Base-by-base conservation (phyloP, 306 rosid species). In the Acacia melanoxylon region DNA sequence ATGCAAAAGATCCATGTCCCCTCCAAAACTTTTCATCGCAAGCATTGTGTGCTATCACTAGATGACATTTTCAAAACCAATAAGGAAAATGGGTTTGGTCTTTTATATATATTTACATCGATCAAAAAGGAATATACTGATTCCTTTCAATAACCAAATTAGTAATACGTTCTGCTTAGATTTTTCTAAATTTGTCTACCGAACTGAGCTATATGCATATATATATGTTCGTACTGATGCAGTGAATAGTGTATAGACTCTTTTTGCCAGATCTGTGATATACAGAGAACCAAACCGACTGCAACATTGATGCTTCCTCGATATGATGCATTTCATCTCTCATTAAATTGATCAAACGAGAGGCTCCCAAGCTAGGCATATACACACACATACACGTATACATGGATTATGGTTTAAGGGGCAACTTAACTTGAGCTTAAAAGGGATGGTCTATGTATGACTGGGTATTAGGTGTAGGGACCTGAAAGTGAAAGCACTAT, bases 401-500 rank as follows among this genome's bases (percentile, higher is more conserved):
- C 52, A 13, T 14, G 51, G 3, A 45, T 48, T 48, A 48, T 15
- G 20, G 20, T 14, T 48, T 15, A 48, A 48, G 54, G 52, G 19
- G 12, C 0, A 8, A 16, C 63, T 78, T 81, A 27, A n/a, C n/a
- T n/a, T n/a, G n/a, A n/a, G n/a, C 12, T 56, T 7, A n/a, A 56
- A 8, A 20, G 29, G 13, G 27, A 5, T 19, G 0, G 0, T 1
- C 10, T 1, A 20, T 54, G 8, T 19, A 8, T 54, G 11, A 8
- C 25, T 54, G 1, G 25, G 22, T 20, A 19, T 17, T 24, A 29
- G 75, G 7, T 73, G 25, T 79, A 49, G 69, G 75, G 83, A 77
- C 72, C 80, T 71, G n/a, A n/a, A 81, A 63, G 80, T 84, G 78
- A 81, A 81, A 71, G 37, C 79, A 82, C 76, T 72, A 40, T 20